A percentile compares a stretch with the other conserved stretches of the same genome.
These are phyloP conservation scores for Vitis rupestris DNA, from an alignment of 164 flowering plant genomes.

Conservation along the genomic window DNA sequence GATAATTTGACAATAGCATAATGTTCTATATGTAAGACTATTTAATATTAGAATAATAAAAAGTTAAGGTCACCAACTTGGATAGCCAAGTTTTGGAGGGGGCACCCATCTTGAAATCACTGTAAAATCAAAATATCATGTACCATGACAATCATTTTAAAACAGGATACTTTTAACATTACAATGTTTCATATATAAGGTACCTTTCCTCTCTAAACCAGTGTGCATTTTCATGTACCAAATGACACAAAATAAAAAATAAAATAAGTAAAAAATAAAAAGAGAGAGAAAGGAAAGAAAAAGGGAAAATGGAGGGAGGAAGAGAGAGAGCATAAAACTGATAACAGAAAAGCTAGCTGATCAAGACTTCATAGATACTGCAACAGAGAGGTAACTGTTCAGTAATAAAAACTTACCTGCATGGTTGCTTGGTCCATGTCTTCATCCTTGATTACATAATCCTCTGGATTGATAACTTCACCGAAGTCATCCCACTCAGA, in stretches of 20 bases:
- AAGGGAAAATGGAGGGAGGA: not conserved
- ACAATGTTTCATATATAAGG: not conserved
- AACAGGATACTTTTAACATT: not conserved
- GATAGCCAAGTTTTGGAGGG: not conserved
- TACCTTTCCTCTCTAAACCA: not conserved
- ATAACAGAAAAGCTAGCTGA: not conserved
- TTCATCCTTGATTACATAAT: constrained; percentile 80
- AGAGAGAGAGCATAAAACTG: not conserved
- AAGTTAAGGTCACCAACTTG: not conserved
- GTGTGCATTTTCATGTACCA: too few species aligned
- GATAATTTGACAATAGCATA: not conserved
- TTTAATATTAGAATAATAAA: too few species aligned
- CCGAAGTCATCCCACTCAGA: constrained; percentile 99
- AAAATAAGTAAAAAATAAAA: too few species aligned
- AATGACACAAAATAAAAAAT: too few species aligned
- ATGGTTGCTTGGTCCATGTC: constrained; percentile 61
- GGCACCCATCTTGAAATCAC: too few species aligned
- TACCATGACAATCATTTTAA: too few species aligned
- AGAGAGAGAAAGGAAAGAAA: too few species aligned
- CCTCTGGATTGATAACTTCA: constrained; percentile 94
- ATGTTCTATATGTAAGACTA: not conserved
- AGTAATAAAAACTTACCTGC: constrained; percentile 39
- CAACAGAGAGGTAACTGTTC: constrained; percentile 5
- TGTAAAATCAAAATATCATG: not conserved
- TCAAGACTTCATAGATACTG: not conserved